phyloP scores from a whole-genome alignment of 805 yeast species.

The Vanderwaltozyma polyspora region DNA sequence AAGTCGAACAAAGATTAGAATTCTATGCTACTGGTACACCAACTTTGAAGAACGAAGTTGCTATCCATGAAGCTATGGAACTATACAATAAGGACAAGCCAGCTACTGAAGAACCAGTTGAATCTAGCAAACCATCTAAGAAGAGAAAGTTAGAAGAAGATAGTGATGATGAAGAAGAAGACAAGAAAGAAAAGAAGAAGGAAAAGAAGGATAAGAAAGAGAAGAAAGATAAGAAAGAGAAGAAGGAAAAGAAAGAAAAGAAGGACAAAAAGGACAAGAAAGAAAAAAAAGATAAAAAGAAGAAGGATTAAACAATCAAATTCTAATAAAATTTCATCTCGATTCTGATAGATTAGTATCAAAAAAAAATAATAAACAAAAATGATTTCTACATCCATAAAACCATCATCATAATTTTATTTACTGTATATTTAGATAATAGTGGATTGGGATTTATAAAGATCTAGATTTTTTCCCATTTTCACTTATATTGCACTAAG shows the following conservation, averaged over 20 bases:
- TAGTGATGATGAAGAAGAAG: slow-evolving; percentile 26
- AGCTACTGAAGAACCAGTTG: slow-evolving; percentile 30
- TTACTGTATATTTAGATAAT: slow-evolving; percentile 23
- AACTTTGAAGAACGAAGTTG: slow-evolving; percentile 92
- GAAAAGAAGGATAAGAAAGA: slow-evolving; percentile 38
- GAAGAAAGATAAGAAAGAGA: slow-evolving; percentile 37
- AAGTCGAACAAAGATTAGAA: slow-evolving; percentile 94
- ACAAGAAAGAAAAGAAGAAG: slow-evolving; percentile 38
- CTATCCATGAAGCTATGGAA: slow-evolving; percentile 83
- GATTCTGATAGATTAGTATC: no score
- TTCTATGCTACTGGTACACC: slow-evolving; percentile 95
- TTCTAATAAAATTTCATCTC: no score
- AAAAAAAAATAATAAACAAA: no score
- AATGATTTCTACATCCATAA: background rate
- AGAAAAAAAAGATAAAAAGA: slow-evolving; percentile 10
- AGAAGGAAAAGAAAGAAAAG: slow-evolving; percentile 34
- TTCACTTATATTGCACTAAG: slow-evolving; percentile 1
- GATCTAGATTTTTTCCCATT: background rate
- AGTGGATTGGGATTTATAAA: background rate
- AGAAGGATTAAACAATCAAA: slow-evolving; percentile 3
- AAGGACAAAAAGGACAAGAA: slow-evolving; percentile 15
- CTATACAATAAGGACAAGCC: slow-evolving; percentile 42
- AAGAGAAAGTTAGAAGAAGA: slow-evolving; percentile 26
- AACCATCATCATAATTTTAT: slow-evolving; percentile 7
- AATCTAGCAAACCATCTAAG: slow-evolving; percentile 15